Conservation (phyloP, 1,284 basidiomycete genomes). For the Butyriboletus appendiculatus region DNA sequence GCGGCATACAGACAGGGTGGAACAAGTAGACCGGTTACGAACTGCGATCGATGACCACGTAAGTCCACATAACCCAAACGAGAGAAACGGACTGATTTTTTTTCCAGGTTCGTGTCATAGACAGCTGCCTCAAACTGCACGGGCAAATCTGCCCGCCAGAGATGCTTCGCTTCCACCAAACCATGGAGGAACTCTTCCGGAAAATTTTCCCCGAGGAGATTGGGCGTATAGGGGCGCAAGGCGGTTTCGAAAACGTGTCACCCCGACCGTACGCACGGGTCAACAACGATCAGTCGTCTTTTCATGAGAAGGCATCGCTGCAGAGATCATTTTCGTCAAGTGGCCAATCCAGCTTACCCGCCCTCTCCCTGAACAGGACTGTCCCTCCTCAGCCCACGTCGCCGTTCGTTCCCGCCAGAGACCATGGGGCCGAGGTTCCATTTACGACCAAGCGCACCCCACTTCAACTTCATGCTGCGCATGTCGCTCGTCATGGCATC, state of each 20-base stretch:
- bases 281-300: conserved; percentile 42
- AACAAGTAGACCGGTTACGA: conserved; percentile 71
- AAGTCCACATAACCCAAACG: conserved; percentile 14
- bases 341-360: conserved; percentile 38
- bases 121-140: conserved; percentile 83
- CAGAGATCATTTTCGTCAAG: conserved; percentile 47
- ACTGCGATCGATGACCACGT: conserved; percentile 84
- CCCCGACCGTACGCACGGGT: conserved; percentile 35
- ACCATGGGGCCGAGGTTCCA: conserved; percentile 23
- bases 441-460: conserved; percentile 62
- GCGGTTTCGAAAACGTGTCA: conserved; percentile 35
- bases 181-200: conserved; percentile 84
- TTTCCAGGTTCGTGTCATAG: conserved; percentile 73
- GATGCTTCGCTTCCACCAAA: conserved; percentile 91
- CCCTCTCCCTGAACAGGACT: conserved; percentile 48
- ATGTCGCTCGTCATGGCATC: conserved; percentile 77
- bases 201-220: conserved; percentile 93
- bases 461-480: conserved; percentile 73
- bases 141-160: conserved; percentile 81
- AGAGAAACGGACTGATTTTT: conserved; percentile 2
- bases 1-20: conserved; percentile 70
- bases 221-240: conserved; percentile 57
- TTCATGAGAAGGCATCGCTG: conserved; percentile 46
- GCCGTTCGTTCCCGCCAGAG: conserved; percentile 36
- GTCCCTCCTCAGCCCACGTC: conserved; percentile 48